Percentiles rank a stretch among this genome's conserved stretches.
phyloP scores from a whole-genome alignment of 257 asterid genomes.

The Scutellaria baicalensis region DNA sequence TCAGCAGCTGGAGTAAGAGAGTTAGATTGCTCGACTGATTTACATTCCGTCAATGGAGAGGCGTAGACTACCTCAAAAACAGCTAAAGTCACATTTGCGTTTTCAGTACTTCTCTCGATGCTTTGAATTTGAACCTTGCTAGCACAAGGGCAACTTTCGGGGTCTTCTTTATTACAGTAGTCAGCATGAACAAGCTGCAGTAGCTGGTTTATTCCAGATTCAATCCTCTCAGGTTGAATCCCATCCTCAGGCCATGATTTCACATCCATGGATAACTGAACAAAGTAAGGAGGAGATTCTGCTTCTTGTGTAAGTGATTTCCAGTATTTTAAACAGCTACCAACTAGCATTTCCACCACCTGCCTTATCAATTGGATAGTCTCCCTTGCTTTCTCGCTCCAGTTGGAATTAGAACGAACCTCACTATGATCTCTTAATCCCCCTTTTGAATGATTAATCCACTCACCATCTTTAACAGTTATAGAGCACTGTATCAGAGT shows the following conservation, averaged over 20 bases:
- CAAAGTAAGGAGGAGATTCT: constrained; percentile 97
- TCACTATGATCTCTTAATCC: constrained; percentile 33
- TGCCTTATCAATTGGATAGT: constrained; percentile 31
- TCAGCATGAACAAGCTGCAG: constrained; percentile 67
- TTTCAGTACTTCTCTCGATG: constrained; percentile 75
- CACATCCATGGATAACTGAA: constrained; percentile 91
- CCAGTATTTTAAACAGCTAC: constrained; percentile 82
- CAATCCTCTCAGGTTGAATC: constrained; percentile 95
- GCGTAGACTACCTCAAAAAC: constrained; percentile 93
- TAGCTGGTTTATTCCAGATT: constrained; percentile 79
- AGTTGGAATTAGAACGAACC: constrained; percentile 39
- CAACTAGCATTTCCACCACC: constrained; percentile 33
- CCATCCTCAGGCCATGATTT: constrained; percentile 93
- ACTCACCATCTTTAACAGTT: constrained; percentile 94
- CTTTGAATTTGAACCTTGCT: constrained; percentile 93
- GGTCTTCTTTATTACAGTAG: constrained; percentile 55
- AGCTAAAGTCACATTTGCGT: constrained; percentile 56
- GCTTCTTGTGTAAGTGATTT: constrained; percentile 97
- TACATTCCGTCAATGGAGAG: constrained; percentile 56
- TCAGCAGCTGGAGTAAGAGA: constrained; percentile 99
- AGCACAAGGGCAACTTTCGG: constrained; percentile 54
- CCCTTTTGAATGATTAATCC: constrained; percentile 56
- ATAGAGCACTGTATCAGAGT: constrained; percentile 95
- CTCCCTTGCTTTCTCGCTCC: constrained; percentile 49
- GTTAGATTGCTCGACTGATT: constrained; percentile 52